These are phyloP conservation scores for Acanthamoeba culbertsoni DNA, from an alignment of 208 protist genomes.

Conservation along the genomic window DNA sequence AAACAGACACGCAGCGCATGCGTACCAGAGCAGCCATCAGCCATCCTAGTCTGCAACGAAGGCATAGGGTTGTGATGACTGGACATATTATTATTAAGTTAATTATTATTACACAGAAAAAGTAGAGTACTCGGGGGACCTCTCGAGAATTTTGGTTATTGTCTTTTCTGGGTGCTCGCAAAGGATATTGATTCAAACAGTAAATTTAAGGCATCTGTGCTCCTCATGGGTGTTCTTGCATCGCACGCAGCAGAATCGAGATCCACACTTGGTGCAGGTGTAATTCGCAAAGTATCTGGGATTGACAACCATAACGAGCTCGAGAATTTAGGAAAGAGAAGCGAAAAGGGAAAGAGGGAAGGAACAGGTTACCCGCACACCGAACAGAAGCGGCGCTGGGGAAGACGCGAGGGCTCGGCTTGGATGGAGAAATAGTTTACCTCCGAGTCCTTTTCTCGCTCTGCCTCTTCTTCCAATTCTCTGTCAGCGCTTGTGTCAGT, in stretches of 20 bases:
- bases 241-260: constrained; percentile 10
- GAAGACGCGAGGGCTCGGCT: constrained; percentile 20
- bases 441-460: background rate
- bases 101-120: too few relatives aligned
- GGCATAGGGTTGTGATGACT: too few relatives aligned
- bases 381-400: constrained; percentile 6
- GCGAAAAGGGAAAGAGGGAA: background rate
- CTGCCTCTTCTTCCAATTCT: background rate
- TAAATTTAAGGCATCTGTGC: constrained; percentile 51
- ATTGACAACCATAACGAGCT: background rate
- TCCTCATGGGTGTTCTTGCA: constrained; percentile 54
- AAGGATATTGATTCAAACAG: background rate
- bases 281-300: constrained; percentile 47
- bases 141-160: too few relatives aligned
- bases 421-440: background rate
- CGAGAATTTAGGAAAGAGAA: background rate
- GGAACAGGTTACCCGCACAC: background rate
- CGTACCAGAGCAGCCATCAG: too few relatives aligned
- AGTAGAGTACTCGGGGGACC: too few relatives aligned
- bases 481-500: background rate
- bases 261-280: constrained; percentile 17
- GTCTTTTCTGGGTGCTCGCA: too few relatives aligned
- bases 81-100: too few relatives aligned
- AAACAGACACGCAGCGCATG: too few relatives aligned
- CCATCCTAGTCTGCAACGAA: too few relatives aligned